Conservation (phyloP, 1,284 basidiomycete genomes). For the Hemileia vastatrix region DNA sequence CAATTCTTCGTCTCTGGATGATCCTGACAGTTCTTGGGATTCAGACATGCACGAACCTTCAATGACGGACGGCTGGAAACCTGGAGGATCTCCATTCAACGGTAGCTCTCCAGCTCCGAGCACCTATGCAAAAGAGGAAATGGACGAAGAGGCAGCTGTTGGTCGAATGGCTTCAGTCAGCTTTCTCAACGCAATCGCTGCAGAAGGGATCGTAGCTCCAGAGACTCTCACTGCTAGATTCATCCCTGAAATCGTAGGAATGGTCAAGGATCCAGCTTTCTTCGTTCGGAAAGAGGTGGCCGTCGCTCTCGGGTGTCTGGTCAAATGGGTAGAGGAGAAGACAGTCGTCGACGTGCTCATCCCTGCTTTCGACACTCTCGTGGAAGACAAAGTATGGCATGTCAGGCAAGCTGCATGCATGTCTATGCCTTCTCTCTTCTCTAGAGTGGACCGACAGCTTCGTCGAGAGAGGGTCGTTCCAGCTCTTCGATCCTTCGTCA, state of each 20-base stretch:
- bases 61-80: conserved; percentile 25
- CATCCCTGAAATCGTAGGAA: conserved; percentile 68
- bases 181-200: conserved; percentile 67
- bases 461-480: conserved; percentile 33
- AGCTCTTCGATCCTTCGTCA: conserved; percentile 55
- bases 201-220: conserved; percentile 50
- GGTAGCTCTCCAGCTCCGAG: conserved; percentile 27
- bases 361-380: conserved; percentile 63
- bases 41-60: conserved; percentile 14
- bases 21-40: conserved; percentile 9
- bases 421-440: conserved; percentile 69
- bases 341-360: conserved; percentile 59
- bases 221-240: conserved; percentile 60
- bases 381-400: conserved; percentile 64
- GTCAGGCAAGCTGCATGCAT: conserved; percentile 83
- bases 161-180: conserved; percentile 87
- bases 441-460: too few species aligned
- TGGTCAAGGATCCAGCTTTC: conserved; percentile 65
- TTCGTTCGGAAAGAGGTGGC: conserved; percentile 84
- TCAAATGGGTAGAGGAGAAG: conserved; percentile 69
- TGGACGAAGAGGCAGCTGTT: conserved; percentile 67
- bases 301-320: conserved; percentile 74
- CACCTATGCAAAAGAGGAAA: conserved; percentile 31
- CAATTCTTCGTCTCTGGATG: neutral
- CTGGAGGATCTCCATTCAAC: conserved; percentile 24